phyloP scores from a whole-genome alignment of 352 stramenopile species.

The Globisporangium irregulare region DNA sequence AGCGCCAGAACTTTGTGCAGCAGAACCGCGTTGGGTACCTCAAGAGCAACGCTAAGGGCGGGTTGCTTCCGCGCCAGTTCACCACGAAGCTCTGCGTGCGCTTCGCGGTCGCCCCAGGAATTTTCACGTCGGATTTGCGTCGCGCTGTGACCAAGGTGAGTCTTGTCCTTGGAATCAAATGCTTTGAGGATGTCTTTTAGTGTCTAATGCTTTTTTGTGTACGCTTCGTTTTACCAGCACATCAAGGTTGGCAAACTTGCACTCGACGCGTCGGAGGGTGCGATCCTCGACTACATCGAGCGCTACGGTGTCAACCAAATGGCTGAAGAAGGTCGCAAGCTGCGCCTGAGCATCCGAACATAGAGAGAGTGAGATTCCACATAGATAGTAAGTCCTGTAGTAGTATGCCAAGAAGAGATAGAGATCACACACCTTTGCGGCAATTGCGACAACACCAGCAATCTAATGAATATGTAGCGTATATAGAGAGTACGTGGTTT shows the following conservation, averaged over 20 bases:
- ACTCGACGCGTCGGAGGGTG: constrained; percentile 45
- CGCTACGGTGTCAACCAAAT: constrained; percentile 44
- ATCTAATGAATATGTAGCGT: not conserved
- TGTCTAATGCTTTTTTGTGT: constrained; percentile 18
- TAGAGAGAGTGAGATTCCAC: constrained; percentile 15
- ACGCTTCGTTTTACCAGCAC: constrained; percentile 34
- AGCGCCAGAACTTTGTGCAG: constrained; percentile 47
- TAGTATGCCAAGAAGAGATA: not conserved
- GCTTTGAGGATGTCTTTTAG: not conserved
- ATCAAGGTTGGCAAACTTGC: constrained; percentile 57
- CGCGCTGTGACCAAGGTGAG: constrained; percentile 59
- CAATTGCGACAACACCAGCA: not conserved
- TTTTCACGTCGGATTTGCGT: constrained; percentile 69
- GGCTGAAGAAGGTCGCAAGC: constrained; percentile 55
- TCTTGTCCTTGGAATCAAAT: not conserved
- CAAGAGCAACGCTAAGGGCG: constrained; percentile 38
- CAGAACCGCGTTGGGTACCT: constrained; percentile 44
- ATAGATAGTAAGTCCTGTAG: constrained; percentile 10
- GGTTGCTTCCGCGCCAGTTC: constrained; percentile 68
- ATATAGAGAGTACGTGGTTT: not conserved
- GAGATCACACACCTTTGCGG: not conserved
- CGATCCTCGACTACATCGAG: constrained; percentile 65
- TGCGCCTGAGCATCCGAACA: constrained; percentile 54
- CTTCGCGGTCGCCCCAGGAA: constrained; percentile 63
- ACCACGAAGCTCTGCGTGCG: constrained; percentile 77